phyloP scores from a whole-genome alignment of 2,329 filamentous ascomycete species.

The Cladophialophora immunda region DNA sequence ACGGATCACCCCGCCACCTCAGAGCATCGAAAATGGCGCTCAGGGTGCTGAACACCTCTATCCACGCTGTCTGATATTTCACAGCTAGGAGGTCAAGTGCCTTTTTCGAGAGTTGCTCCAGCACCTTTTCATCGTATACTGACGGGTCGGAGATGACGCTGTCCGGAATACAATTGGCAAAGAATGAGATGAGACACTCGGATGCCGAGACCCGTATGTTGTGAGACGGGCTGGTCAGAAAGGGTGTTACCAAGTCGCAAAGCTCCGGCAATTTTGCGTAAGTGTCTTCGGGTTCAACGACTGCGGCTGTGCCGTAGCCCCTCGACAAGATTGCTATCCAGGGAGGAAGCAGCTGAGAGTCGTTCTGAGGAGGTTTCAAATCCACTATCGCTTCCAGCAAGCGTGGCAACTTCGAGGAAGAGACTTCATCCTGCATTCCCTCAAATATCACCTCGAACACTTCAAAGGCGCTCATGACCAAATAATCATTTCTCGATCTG shows the following conservation, averaged over 20 bases:
- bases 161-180: constrained; percentile 86
- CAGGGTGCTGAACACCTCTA: constrained; percentile 90
- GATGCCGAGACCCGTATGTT: constrained; percentile 95
- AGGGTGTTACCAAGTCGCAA: constrained; percentile 80
- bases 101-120: constrained; percentile 78
- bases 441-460: constrained; percentile 98
- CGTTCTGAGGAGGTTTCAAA: constrained; percentile 87
- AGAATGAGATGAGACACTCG: constrained; percentile 91
- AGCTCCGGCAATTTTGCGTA: constrained; percentile 89
- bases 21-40: constrained; percentile 86
- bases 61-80: constrained; percentile 93
- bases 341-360: constrained; percentile 91
- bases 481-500: constrained; percentile 88
- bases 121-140: constrained; percentile 87
- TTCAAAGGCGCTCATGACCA: constrained; percentile 95
- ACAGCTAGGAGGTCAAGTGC: constrained; percentile 81
- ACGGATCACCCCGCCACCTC: constrained; percentile 83
- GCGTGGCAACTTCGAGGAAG: constrained; percentile 86
- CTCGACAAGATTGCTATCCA: constrained; percentile 96
- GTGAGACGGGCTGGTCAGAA: constrained; percentile 85
- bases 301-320: constrained; percentile 91
- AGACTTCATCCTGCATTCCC: constrained; percentile 85
- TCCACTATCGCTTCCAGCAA: constrained; percentile 92
- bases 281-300: constrained; percentile 87
- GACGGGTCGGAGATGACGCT: constrained; percentile 87